Base-by-base conservation (phyloP, 2,329 filamentous ascomycete species). In the Ophiostoma populinum region DNA sequence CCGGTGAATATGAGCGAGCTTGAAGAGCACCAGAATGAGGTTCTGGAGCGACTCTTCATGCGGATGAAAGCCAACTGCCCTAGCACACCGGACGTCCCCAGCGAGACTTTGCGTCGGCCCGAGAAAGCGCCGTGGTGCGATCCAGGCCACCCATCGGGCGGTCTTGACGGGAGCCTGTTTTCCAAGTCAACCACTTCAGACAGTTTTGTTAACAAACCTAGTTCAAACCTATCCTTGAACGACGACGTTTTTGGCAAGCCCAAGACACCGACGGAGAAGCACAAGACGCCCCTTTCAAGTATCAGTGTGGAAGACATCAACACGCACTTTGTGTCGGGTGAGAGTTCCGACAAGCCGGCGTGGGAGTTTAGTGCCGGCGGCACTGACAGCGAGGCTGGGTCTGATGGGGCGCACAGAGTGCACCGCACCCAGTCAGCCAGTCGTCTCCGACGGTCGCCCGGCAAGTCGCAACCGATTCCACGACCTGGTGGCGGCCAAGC, bases 261-360 rank as follows among this genome's bases (percentile, higher is more conserved):
- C 6, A 55, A 27, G 51, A 32, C 35, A 10, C 29, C 38, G 5
- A 24, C 13, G 17, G 34, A 38, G 11, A 34, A 28, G 24, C 21
- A 35, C 6, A 24, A 36, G 24, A 34, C 22, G 8, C 32, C 50
- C 3, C 69, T 71, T 40, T 47, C 55, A 25, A 61, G 60, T 40
- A 62, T 52, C 38, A 74, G 65, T 44, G 55, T 64, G 15, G 69
- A 76, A 38, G 69, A 65, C 34, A 75, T 76, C 44, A 70, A 71
- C 49, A 75, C 70, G 13, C 65, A 56, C 25, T 76, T 76, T 50
- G 62, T 61, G 15, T 55, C 64, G 4, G 61, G 63, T 11, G 62
- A 70, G 15, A 49, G 55, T n/a, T n/a, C n/a, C 28, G 44, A 54
- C 5, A 51, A 54, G 22, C 50, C 54, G 18, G 49, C 49, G 15